These are phyloP conservation scores for Beta vulgaris DNA, from an alignment of 148 eudicot species.

Conservation along the genomic window DNA sequence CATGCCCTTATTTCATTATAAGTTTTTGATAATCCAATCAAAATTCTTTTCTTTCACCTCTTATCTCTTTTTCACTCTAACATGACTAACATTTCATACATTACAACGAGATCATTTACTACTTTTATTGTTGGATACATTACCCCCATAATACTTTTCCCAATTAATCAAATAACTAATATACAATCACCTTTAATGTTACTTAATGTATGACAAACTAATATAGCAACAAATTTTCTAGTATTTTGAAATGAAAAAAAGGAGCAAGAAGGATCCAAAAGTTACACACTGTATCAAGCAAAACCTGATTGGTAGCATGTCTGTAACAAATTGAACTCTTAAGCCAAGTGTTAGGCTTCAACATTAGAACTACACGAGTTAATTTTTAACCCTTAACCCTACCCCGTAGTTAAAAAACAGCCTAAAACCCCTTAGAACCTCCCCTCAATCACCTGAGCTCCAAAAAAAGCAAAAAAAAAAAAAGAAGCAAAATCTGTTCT, in stretches of 20 bases:
- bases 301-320: conserved; percentile 51
- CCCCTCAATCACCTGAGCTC: neutral
- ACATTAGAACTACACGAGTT: conserved; percentile 7
- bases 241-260: neutral
- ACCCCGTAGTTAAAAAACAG: neutral
- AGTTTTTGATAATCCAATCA: no score
- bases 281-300: conserved; percentile 24
- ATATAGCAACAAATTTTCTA: no score
- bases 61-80: no score
- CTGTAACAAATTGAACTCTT: conserved; percentile 22
- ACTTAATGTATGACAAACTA: no score
- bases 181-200: no score
- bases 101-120: no score
- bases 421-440: neutral
- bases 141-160: neutral
- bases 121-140: no score
- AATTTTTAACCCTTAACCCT: conserved; percentile 23
- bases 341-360: conserved; percentile 45
- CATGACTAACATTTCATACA: no score
- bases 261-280: conserved; percentile 1
- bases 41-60: no score
- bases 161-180: no score
- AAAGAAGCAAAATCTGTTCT: neutral
- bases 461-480: neutral
- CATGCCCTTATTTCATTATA: no score